A percentile compares a stretch with the other conserved stretches of the same genome.
phyloP scores from a whole-genome alignment of 495 filamentous ascomycete species.

The Penicillium soppii region DNA sequence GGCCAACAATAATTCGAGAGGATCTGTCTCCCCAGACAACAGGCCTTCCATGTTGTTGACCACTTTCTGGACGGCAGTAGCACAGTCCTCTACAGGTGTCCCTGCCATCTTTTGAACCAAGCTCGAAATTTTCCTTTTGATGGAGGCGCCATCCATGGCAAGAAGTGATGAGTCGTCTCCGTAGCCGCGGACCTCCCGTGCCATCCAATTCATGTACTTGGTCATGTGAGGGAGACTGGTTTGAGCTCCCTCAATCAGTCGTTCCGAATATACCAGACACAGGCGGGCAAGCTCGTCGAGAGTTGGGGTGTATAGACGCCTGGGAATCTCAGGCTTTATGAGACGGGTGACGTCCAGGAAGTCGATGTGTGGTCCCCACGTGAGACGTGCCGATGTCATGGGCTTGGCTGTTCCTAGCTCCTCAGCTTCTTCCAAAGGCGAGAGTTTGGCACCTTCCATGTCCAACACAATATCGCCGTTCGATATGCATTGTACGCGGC shows the following conservation, averaged over 20 bases:
- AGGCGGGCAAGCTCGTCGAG: background rate
- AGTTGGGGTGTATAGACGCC: background rate
- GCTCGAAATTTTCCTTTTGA: slow-evolving; percentile 7
- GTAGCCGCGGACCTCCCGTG: background rate
- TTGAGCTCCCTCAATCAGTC: slow-evolving; percentile 1
- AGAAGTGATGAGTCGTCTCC: background rate
- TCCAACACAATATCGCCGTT: slow-evolving; percentile 10
- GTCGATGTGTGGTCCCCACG: slow-evolving; percentile 8
- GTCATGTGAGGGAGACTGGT: slow-evolving; percentile 1
- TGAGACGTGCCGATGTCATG: background rate
- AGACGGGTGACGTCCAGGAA: slow-evolving; percentile 5
- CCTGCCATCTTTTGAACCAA: too few species aligned
- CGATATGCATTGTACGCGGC: slow-evolving; percentile 14
- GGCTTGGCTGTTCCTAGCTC: background rate
- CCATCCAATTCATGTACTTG: background rate
- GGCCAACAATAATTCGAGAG: slow-evolving; percentile 18
- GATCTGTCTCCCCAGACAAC: slow-evolving; percentile 3
- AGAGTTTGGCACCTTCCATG: slow-evolving; percentile 9
- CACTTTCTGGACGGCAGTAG: too few species aligned
- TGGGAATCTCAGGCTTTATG: background rate
- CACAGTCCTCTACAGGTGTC: too few species aligned
- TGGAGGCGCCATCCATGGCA: slow-evolving; percentile 4
- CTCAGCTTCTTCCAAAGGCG: slow-evolving; percentile 5
- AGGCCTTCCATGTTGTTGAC: too few species aligned
- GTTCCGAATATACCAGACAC: background rate